phyloP scores from a whole-genome alignment of 2,329 filamentous ascomycete species.

The Dryadomyces quercus-mongolicae region DNA sequence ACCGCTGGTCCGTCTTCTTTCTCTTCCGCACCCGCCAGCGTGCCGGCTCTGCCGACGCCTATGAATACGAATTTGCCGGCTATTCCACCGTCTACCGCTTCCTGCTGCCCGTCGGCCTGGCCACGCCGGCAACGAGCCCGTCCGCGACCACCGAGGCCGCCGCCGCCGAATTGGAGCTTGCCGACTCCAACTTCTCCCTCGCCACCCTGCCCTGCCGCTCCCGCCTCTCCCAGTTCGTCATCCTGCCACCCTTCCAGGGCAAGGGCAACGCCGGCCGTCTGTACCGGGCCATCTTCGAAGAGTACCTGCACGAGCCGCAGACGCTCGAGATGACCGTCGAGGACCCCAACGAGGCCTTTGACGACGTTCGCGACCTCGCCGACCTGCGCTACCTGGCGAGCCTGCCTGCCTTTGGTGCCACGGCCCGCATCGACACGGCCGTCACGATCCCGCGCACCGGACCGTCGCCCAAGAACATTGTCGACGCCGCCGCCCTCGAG shows the following conservation, averaged over 20 bases:
- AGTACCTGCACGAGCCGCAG: conserved; percentile 53
- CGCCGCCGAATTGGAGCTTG: conserved; percentile 25
- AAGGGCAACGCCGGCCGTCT: conserved; percentile 68
- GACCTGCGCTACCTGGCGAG: conserved; percentile 55
- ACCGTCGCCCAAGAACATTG: conserved; percentile 36
- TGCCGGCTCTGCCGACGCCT: conserved; percentile 27
- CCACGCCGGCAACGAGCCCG: conserved; percentile 24
- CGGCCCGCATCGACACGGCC: conserved; percentile 40
- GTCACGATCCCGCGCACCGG: conserved; percentile 37
- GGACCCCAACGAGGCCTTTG: conserved; percentile 81
- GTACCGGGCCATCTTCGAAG: conserved; percentile 66
- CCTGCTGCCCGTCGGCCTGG: conserved; percentile 56
- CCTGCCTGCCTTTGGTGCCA: conserved; percentile 40
- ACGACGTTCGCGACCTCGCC: conserved; percentile 64
- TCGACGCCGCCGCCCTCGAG: conserved; percentile 45
- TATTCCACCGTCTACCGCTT: conserved; percentile 87
- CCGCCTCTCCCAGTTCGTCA: conserved; percentile 85
- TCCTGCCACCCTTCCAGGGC: conserved; percentile 77
- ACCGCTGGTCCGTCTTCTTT: conserved; percentile 88
- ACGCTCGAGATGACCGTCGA: conserved; percentile 84
- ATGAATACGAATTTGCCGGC: conserved; percentile 70
- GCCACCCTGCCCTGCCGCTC: conserved; percentile 60
- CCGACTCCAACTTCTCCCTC: conserved; percentile 24
- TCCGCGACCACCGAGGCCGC: background rate
- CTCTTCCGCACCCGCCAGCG: conserved; percentile 49